Base-by-base conservation (phyloP, 495 filamentous ascomycete genomes). In the Rhypophila decipiens region DNA sequence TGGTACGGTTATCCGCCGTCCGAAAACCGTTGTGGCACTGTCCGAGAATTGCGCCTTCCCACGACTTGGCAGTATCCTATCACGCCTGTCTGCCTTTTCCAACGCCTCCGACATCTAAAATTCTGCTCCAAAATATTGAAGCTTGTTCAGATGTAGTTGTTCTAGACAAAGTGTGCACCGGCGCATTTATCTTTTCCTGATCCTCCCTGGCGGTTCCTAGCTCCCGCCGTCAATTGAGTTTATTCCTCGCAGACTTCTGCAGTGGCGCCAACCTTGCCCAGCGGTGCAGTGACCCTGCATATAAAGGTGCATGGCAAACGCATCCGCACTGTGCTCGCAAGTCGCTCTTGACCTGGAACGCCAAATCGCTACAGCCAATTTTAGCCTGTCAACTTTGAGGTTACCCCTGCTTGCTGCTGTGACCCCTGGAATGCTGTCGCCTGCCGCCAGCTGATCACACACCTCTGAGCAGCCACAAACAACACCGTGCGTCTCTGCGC, bases 341-440 rank as follows among this genome's bases (percentile, higher is more conserved):
- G 44, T 48, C 40, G 0, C 37, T 37, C 24, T 27, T 5, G 35
- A 43, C 46, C 44, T 48, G 44, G 42, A 43, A 42, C 29, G 7
- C 29, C 5, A 22, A 37, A 33, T 42, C 22, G 19, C 5, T 24
- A 24, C 19, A 12, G 8, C 44, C 53, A 56, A 51, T 52, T 57
- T 57, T 54, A 57, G 51, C 48, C 48, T 47, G 42, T 47, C 39
- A 17, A 18, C 11, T 20, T 37, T 18, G 31, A 45, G 23, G 12
- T 13, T 8, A 36, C 43, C 23, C 22, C 31, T 19, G 9, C 13
- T 23, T 21, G 13, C 31, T 18, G 41, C 10, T 19, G 31, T 29
- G n/a, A 29, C 22, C 12, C 15, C 11, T 15, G 31, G 4, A 12
- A n/a, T 19, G 5, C 12, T 23, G 43, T 20, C 43, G 31, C 31